These are phyloP conservation scores for Botrytis medusae DNA, from an alignment of 2,329 filamentous ascomycete genomes.

Conservation along the genomic window DNA sequence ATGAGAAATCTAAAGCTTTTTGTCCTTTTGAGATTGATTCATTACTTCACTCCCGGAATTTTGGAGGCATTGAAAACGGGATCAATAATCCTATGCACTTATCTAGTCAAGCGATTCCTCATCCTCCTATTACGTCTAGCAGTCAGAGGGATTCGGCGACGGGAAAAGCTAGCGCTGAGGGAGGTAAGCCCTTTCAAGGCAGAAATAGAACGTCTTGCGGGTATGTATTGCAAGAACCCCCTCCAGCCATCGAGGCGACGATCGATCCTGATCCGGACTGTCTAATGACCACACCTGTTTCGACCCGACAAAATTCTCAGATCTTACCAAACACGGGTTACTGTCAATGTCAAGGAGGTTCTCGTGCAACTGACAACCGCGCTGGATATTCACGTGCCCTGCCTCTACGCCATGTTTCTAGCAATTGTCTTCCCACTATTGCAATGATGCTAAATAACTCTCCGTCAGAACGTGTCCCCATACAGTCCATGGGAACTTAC, in stretches of 20 bases:
- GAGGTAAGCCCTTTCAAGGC: neutral
- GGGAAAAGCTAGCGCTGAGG: neutral
- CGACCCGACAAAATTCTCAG: conserved; percentile 8
- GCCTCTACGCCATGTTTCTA: neutral
- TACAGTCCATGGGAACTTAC: neutral
- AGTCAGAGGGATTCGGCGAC: neutral
- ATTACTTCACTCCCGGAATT: conserved; percentile 13
- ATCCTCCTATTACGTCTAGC: neutral
- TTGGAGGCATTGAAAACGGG: conserved; percentile 21
- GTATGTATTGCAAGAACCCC: neutral
- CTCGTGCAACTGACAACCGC: neutral
- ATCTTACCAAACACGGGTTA: neutral
- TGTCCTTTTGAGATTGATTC: neutral
- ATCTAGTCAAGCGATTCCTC: conserved; percentile 1
- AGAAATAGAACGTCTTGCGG: neutral
- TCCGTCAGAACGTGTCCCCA: neutral
- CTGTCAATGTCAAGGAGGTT: conserved; percentile 5
- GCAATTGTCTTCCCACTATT: conserved; percentile 10
- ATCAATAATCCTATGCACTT: conserved; percentile 14
- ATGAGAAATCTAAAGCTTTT: neutral
- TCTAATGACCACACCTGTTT: conserved; percentile 14
- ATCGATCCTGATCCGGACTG: conserved; percentile 13
- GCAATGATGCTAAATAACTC: conserved; percentile 13
- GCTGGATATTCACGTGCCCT: neutral
- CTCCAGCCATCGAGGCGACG: conserved; percentile 7